These are phyloP conservation scores for grape (Vitis vinifera) DNA, from an alignment of 164 flowering plant species.

Conservation along the genomic window ASM3070453v1 NC_081814.1:11691501-11692000, in stretches of 20 bases:
- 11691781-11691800: not conserved
- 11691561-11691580: no score
- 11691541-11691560: no score
- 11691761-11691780: not conserved
- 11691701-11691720: conserved; percentile 92
- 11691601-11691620: not conserved
- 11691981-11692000: not conserved
- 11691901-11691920: not conserved
- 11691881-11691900: no score
- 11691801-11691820: not conserved
- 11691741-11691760: conserved; percentile 65
- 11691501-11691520: no score
- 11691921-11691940: not conserved
- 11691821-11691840: not conserved
- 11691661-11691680: conserved; percentile 93
- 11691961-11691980: not conserved
- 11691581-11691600: not conserved
- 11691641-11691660: conserved; percentile 87
- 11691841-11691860: not conserved
- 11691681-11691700: conserved; percentile 97
- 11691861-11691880: conserved; percentile 6
- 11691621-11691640: conserved; percentile 4
- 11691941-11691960: not conserved
- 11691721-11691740: conserved; percentile 93
- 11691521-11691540: no score